A percentile compares a stretch with the other conserved stretches of the same genome.
These are phyloP conservation scores for Penicillium nordicum DNA, from an alignment of 2,329 filamentous ascomycete species.

Conservation along the genomic window DNA sequence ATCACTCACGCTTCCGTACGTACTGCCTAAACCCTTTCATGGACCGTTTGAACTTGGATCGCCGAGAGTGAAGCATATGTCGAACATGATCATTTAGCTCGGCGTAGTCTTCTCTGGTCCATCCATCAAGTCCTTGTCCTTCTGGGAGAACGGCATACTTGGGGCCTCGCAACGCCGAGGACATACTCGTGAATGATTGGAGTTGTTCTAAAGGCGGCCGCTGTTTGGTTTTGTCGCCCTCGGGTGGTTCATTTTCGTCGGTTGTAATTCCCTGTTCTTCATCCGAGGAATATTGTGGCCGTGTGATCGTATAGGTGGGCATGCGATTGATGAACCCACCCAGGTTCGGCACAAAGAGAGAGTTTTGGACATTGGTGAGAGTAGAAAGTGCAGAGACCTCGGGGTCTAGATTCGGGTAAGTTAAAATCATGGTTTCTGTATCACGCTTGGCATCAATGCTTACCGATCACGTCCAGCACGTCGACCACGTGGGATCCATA, in stretches of 20 bases:
- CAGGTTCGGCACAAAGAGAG: conserved; percentile 79
- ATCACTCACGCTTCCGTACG: conserved; percentile 60
- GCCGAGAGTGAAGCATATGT: conserved; percentile 79
- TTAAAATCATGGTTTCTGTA: conserved; percentile 3
- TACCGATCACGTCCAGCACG: conserved; percentile 66
- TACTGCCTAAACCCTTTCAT: conserved; percentile 82
- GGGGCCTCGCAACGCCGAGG: conserved; percentile 63
- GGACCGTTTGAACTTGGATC: conserved; percentile 72
- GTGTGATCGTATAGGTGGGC: conserved; percentile 72
- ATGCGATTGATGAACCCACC: conserved; percentile 70
- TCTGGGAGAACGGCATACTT: conserved; percentile 79
- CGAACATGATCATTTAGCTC: conserved; percentile 82
- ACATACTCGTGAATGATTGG: conserved; percentile 57
- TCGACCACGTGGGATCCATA: conserved; percentile 64
- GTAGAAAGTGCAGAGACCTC: conserved; percentile 80
- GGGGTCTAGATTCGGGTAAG: conserved; percentile 58
- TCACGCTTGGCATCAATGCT: conserved; percentile 23
- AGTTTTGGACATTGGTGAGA: conserved; percentile 86
- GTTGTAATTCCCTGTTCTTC: conserved; percentile 27
- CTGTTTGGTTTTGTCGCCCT: conserved; percentile 23
- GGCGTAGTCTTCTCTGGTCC: conserved; percentile 69
- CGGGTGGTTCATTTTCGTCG: conserved; percentile 26
- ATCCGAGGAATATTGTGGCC: conserved; percentile 42
- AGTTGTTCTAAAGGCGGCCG: conserved; percentile 27
- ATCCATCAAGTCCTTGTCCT: conserved; percentile 67